Evolutionary conservation across 441 rosid species (phyloP).

Genomic region (Mallotus repandus): DNA sequence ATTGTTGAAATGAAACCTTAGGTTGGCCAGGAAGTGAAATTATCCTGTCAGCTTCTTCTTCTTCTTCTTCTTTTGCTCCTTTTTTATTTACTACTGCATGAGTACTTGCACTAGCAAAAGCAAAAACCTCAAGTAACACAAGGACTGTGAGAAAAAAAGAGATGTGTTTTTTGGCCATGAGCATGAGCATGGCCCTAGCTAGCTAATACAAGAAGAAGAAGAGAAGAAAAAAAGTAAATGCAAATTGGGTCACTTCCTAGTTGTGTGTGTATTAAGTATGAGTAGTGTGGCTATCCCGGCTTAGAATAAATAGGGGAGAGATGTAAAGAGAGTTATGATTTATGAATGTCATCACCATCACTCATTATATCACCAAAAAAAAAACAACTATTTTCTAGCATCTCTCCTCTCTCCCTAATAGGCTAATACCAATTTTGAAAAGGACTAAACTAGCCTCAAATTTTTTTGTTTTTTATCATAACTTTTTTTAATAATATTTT

Average conservation of each 20-base stretch:
- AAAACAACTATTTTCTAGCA: neutral
- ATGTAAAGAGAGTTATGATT: constrained; percentile 13
- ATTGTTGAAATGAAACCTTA: constrained; percentile 74
- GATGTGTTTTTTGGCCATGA: constrained; percentile 39
- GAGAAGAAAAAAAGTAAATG: neutral
- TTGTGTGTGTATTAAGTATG: constrained; percentile 22
- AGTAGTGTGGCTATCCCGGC: constrained; percentile 21
- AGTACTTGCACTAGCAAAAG: neutral
- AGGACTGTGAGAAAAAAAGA: constrained; percentile 24
- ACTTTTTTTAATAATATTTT: too few species aligned
- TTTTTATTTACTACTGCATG: constrained; percentile 13
- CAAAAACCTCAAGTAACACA: constrained; percentile 18
- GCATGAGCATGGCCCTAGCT: constrained; percentile 17
- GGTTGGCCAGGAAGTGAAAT: constrained; percentile 93
- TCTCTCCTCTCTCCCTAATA: neutral
- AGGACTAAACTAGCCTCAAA: constrained; percentile 16
- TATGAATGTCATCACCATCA: constrained; percentile 13
- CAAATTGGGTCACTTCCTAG: constrained; percentile 19
- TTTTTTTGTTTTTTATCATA: too few species aligned
- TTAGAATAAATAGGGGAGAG: constrained; percentile 49
- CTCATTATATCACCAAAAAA: neutral
- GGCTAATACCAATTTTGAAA: constrained; percentile 1
- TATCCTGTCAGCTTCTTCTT: constrained; percentile 70
- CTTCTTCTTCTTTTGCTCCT: neutral
- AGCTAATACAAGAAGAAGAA: constrained; percentile 3